These are phyloP conservation scores for Babesia ovata DNA, from an alignment of 169 alveolate genomes.

Conservation along the genomic window DNA sequence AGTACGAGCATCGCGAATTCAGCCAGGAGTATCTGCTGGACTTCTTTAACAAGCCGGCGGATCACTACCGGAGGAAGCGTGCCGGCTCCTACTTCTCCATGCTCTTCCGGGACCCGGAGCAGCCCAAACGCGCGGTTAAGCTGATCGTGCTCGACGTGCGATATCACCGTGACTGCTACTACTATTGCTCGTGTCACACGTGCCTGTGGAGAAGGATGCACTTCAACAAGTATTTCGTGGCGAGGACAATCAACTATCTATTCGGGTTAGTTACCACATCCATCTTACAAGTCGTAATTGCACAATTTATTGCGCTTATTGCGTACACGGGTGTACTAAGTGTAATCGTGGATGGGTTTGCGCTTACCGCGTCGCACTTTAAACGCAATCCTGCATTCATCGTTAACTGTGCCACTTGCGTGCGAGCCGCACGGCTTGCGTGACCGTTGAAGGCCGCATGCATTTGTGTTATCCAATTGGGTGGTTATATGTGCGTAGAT, in stretches of 20 bases:
- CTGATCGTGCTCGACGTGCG: constrained; percentile 80
- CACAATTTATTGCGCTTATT: too few relatives aligned
- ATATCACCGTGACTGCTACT: constrained; percentile 77
- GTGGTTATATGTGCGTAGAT: background rate
- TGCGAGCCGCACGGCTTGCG: too few relatives aligned
- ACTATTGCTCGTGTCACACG: constrained; percentile 67
- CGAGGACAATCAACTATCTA: constrained; percentile 52
- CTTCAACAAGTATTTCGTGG: constrained; percentile 20
- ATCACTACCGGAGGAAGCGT: constrained; percentile 80
- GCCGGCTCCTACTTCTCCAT: constrained; percentile 81
- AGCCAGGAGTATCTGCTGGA: constrained; percentile 74
- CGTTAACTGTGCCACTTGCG: too few relatives aligned
- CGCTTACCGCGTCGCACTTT: background rate
- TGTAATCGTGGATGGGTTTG: too few relatives aligned
- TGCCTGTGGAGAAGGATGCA: constrained; percentile 34
- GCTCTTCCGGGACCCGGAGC: constrained; percentile 73
- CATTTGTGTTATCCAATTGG: background rate
- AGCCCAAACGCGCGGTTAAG: constrained; percentile 77
- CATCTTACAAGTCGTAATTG: too few relatives aligned
- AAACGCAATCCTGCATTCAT: background rate
- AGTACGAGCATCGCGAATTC: constrained; percentile 65
- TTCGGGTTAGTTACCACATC: constrained; percentile 59
- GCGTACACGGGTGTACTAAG: too few relatives aligned
- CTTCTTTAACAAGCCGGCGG: constrained; percentile 75
- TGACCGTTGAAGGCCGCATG: too few relatives aligned